Evolutionary conservation across 306 rosid genomes (phyloP).

Genomic region (Prunus campanulata): DNA sequence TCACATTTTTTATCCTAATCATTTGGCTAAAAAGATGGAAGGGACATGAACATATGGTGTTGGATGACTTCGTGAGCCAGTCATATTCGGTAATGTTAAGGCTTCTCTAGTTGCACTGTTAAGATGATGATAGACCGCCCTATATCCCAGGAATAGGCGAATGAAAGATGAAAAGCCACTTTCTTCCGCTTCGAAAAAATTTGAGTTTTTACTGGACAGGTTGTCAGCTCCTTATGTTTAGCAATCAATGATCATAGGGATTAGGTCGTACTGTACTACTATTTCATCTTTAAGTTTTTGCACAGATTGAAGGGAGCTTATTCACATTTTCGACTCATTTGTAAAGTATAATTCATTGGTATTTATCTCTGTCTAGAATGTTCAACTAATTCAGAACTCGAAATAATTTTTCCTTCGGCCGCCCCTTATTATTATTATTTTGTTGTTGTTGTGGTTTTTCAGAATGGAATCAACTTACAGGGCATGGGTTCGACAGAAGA

Average conservation of each 20-base stretch:
- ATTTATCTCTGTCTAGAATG: neutral
- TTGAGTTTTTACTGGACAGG: neutral
- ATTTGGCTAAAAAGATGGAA: neutral
- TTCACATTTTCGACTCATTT: neutral
- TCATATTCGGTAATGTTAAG: neutral
- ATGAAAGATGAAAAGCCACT: neutral
- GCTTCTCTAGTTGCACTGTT: neutral
- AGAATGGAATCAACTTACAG: conserved; percentile 92
- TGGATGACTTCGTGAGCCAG: neutral
- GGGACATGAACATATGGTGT: neutral
- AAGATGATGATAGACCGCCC: neutral
- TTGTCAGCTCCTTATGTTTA: neutral
- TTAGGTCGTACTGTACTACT: neutral
- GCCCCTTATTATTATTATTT: neutral
- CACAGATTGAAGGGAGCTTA: neutral
- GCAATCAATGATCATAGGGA: neutral
- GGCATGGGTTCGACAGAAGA: conserved; percentile 75
- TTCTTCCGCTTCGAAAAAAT: neutral
- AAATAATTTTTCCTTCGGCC: conserved; percentile 1
- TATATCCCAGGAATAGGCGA: neutral
- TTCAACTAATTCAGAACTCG: conserved; percentile 6
- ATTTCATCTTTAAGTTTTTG: neutral
- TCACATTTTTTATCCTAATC: neutral
- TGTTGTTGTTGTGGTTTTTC: conserved; percentile 2
- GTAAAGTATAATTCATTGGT: neutral